Base-by-base conservation (phyloP, 2,329 filamentous ascomycete genomes). In the Parafenestella ontariensis region DNA sequence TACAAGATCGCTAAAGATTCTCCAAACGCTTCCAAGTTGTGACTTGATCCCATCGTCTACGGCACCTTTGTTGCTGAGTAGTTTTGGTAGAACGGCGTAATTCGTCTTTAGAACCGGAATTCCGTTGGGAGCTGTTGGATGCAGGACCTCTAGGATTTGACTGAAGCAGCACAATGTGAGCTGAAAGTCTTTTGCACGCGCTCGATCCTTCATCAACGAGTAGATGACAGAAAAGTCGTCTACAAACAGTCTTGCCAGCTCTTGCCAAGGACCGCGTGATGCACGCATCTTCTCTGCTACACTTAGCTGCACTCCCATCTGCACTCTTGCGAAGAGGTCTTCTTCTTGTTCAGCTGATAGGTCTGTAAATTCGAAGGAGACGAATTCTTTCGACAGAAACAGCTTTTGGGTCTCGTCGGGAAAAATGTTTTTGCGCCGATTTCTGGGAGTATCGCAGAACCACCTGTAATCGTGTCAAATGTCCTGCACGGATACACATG, bases 241-340 rank as follows among this genome's bases (percentile, higher is more conserved):
- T 40, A 81, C 77, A 48, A 78, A 79, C 23, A 77, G 62, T 44
- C 70, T 75, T 0, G 76, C 76, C 17, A 81, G 75, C 8, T 70
- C 72, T 48, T 81, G 80, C 79, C 79, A 82, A 9, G 75, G 72
- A 0, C 79, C 79, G 0, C 72, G 77, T 44, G 75, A 74, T 18
- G 79, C 80, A 43, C 76, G 74, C 65, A 82, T 76, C 59, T 79
- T 81, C 58, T 82, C 80, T 0, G 79, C 79, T 8, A 72, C 66
- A 3, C 73, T 78, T 3, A 82, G 71, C 26, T 76, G 75, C 6
- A 81, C 65, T 8, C 79, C 80, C 54, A 78, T 73, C 47, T 82
- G 79, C 0, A 82, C 80, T 13, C 80, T 69, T 6, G 78, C 75
- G 54, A 82, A 82, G 44, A 82, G 72, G 10, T 80, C 80, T 50